Base-by-base conservation (phyloP, 2,329 filamentous ascomycete genomes). In the Trichoderma sp. region DNA sequence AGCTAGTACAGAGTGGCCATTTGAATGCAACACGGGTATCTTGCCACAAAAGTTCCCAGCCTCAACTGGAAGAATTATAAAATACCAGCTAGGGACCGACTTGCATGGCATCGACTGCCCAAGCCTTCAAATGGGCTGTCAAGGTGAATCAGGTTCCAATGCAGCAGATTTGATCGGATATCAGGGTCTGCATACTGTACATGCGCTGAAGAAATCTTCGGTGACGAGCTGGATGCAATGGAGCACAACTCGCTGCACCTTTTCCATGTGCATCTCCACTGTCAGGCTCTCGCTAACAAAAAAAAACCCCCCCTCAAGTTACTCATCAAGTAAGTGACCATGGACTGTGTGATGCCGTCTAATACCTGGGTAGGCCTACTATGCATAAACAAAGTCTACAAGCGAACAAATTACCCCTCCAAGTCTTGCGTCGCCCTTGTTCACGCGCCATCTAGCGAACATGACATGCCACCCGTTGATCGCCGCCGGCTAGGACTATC, bases 1-100 rank as follows among this genome's bases (percentile, higher is more conserved):
- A n/a, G 16, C 37, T 43, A 65, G 31, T 43, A 35, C 60, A 40
- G 52, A 65, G 43, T 27, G n/a, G 60, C 49, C 60, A 21, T 53
- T 69, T 7, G 55, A 71, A 19, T 72, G 72, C 68, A 71, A 71
- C 72, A 69, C 68, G 60, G 70, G 47, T 27, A 60, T 70, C 57
- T 70, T 65, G 55, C 40, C 56, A 70, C 73, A 74, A 74, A 74
- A 73, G 73, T 74, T 73, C 73, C 72, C 53, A 55, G n/a, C 5
- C 40, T 57, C 43, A 19, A 58, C 67, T 33, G 14, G 55, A 60
- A 21, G 29, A 21, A 53, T 37, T 43, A 35, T 43, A 19, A 43
- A 19, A 43, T 4, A n/a, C 40, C 37, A 19, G 10, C 37, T 19
- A 35, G 33, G 33, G 2, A 35, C 14, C 14, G 58, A 35, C 24